These are phyloP conservation scores for Aspergillus mulundensis DNA, from an alignment of 495 filamentous ascomycete species.

Conservation along the genomic window DNA sequence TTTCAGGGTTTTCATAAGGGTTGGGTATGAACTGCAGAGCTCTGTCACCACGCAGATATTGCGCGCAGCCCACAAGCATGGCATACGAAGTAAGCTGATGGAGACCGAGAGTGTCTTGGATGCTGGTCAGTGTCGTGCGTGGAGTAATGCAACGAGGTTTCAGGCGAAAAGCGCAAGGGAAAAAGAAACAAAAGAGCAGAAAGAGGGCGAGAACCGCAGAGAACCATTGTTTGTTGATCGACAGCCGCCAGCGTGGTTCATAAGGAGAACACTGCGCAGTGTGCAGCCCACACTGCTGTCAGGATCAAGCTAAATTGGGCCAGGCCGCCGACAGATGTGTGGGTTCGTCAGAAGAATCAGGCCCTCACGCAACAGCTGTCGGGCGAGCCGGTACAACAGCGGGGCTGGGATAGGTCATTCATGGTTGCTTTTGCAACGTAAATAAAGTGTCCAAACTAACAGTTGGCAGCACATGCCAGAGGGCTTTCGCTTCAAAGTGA, in stretches of 20 bases:
- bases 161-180: conserved; percentile 3
- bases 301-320: conserved; percentile 12
- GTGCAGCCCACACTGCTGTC: conserved; percentile 9
- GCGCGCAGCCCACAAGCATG: conserved; percentile 12
- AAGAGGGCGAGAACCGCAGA: background rate
- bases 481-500: background rate
- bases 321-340: background rate
- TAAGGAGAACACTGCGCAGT: conserved; percentile 8
- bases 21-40: conserved; percentile 4
- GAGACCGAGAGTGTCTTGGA: conserved; percentile 5
- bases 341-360: background rate
- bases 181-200: background rate
- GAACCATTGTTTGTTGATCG: conserved; percentile 12
- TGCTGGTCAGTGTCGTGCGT: conserved; percentile 12
- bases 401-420: background rate
- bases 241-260: conserved; percentile 7
- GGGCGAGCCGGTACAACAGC: background rate
- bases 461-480: too few species aligned
- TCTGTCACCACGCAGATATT: conserved; percentile 15
- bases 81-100: background rate
- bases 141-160: background rate
- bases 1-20: background rate
- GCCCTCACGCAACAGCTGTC: background rate
- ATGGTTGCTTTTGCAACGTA: background rate
- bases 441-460: too few species aligned